Base-by-base conservation (phyloP, 2,329 filamentous ascomycete species). In the Nannizziopsis arthrosporioides region DNA sequence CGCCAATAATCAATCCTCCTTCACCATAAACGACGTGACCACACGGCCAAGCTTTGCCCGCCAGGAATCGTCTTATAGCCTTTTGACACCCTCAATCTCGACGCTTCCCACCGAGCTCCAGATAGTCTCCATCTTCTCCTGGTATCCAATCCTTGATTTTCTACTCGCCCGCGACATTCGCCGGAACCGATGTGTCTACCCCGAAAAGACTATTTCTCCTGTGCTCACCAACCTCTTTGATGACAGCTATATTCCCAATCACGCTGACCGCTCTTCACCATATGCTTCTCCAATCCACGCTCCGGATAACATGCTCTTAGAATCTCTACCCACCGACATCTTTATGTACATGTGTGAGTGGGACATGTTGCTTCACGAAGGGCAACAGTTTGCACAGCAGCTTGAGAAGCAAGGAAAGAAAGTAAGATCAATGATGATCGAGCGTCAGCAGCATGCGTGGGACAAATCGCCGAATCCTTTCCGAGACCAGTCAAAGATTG, bases 341-440 rank as follows among this genome's bases (percentile, higher is more conserved):
- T 76, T 79, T 49, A 63, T 81, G 54, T 78, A 76, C 57, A 74
- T 77, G 38, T 81, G 78, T 59, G 78, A 82, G 59, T 81, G 75
- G 74, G 78, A 82, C 57, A 81, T 81, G 78, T 65, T 82, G 11
- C 67, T 80, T n/a, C 71, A 73, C 11, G 78, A 82, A 59, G 78
- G 76, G 5, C 64, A 70, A 52, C 51, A 54, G 1, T 72, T 73
- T 46, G 64, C 68, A 39, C 60, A 66, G 10, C 61, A 66, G 10
- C 54, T 73, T 31, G 58, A 70, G 32, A 50, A 51, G 1, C 56
- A 71, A 42, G 66, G 68, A 17, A 73, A 73, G 52, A 63, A 61
- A 5, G 66, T 71, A 3, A 63, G 67, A 15, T 61, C 62, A 42
- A 71, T 68, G 61, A 65, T 71, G 58, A 68, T 73, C 38, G 65